These are phyloP conservation scores for Phytophthora pluvialis DNA, from an alignment of 352 stramenopile genomes.

Conservation along the genomic window DNA sequence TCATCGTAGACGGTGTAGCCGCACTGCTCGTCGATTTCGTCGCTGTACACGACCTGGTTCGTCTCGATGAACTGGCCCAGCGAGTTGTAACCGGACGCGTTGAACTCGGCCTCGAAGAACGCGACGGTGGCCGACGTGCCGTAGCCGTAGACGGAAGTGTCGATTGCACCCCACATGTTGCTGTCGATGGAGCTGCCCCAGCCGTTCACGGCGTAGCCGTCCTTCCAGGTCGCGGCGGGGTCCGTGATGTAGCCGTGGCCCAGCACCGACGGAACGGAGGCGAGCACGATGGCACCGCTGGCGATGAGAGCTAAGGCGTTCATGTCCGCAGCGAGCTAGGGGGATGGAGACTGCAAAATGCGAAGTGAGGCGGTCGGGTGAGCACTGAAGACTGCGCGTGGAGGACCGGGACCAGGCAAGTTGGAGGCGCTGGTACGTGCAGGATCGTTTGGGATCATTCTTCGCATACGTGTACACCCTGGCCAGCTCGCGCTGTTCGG, in stretches of 20 bases:
- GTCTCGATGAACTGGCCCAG: slow-evolving; percentile 53
- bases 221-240: slow-evolving; percentile 41
- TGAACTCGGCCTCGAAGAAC: slow-evolving; percentile 49
- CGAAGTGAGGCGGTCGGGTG: not conserved
- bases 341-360: slow-evolving; percentile 31
- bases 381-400: not conserved
- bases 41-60: slow-evolving; percentile 48
- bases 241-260: slow-evolving; percentile 51
- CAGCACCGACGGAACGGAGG: slow-evolving; percentile 21
- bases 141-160: slow-evolving; percentile 50
- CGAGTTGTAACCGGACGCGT: slow-evolving; percentile 48
- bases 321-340: slow-evolving; percentile 18
- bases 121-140: slow-evolving; percentile 41
- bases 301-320: slow-evolving; percentile 26
- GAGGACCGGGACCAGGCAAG: not conserved
- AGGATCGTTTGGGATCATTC: slow-evolving; percentile 18
- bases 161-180: slow-evolving; percentile 45
- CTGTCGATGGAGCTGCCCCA: slow-evolving; percentile 53
- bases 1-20: slow-evolving; percentile 48
- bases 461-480: not conserved
- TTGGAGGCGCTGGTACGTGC: not conserved
- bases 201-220: slow-evolving; percentile 44
- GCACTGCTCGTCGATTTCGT: slow-evolving; percentile 45
- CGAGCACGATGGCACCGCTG: slow-evolving; percentile 12
- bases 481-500: slow-evolving; percentile 6